Evolutionary conservation across 768 basidiomycete genomes (phyloP).

Genomic region (Boletellus ananiceps): DNA sequence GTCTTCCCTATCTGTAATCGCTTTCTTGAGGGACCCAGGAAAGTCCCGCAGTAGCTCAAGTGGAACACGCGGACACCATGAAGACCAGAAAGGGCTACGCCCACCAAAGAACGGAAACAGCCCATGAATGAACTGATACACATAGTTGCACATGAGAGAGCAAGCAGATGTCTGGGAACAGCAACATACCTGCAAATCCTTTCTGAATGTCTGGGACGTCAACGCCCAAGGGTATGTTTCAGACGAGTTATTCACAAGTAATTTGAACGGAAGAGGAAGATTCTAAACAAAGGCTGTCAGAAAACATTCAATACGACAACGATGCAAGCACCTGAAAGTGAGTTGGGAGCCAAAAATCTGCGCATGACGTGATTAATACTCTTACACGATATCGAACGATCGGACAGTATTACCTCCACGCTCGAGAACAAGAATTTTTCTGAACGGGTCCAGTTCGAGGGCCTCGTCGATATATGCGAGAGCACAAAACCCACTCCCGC

Average conservation of each 20-base stretch:
- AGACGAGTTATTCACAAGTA: not conserved
- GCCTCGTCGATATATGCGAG: conserved; percentile 17
- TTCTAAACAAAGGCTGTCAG: not conserved
- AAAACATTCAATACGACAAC: not conserved
- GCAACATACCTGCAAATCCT: not conserved
- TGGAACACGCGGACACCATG: conserved; percentile 15
- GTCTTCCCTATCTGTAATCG: not conserved
- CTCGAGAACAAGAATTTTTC: conserved; percentile 16
- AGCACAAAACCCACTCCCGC: conserved; percentile 12
- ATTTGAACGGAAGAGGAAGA: conserved; percentile 5
- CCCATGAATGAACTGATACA: not conserved
- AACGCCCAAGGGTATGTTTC: conserved; percentile 6
- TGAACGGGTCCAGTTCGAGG: conserved; percentile 8
- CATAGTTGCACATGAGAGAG: not conserved
- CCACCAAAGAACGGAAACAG: conserved; percentile 17
- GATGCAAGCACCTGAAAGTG: conserved; percentile 5
- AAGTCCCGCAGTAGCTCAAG: conserved; percentile 9
- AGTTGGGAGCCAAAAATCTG: conserved; percentile 7
- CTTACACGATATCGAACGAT: not conserved
- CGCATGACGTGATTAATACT: not conserved
- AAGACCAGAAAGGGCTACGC: conserved; percentile 14
- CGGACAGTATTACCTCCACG: conserved; percentile 6
- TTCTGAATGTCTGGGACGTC: not conserved
- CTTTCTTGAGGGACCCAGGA: conserved; percentile 2
- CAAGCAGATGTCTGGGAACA: not conserved